Evolutionary conservation across 805 yeast species (phyloP), one percentile per base, ranked within the genome.

Genomic region (Teunomyces pallodes): DNA sequence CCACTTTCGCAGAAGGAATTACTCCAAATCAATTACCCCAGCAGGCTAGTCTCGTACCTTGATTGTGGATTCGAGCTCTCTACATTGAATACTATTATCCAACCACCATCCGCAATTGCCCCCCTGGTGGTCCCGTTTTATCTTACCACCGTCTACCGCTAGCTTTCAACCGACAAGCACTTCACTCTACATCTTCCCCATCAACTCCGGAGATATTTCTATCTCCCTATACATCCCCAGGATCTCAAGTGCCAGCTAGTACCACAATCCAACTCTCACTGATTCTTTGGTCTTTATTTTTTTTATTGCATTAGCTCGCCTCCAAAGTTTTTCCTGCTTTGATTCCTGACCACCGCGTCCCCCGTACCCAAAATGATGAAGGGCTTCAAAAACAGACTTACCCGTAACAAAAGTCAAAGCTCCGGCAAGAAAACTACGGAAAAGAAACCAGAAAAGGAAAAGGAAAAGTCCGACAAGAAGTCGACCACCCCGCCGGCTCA

Each of bases 371-470:
- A 74, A 59, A 83, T 83, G 89, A 83, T 83, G 87, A 83, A 82
- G 69, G 87, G 87, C 27, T 83, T 83, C 66, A 83, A 82, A 60
- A 86, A 83, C 60, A 65, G 76, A 53, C 76, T 73, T 57, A 67
- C 76, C 14, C 65, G 77, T 41, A 70, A 69, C 57, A 67, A 74
- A 65, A 56, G 57, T 63, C 62, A 61, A 63, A 43, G 62, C 54
- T 46, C 59, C 24, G 59, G 55, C 42, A 69, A 69, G 38, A 67
- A 66, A 52, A 59, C 61, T 1, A 69, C 69, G 48, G 72, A 75
- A 54, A 72, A 71, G 55, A 67, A 67, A 32, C 60, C 61, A 46
- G 63, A 61, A 29, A 72, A 69, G 47, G 71, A 75, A 50, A 72
- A 77, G 62, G 74, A 76, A 44, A 67, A 75, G 53, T 62, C 68